phyloP scores from a whole-genome alignment of 306 rosid genomes.

The Hippophae rhamnoides region DNA sequence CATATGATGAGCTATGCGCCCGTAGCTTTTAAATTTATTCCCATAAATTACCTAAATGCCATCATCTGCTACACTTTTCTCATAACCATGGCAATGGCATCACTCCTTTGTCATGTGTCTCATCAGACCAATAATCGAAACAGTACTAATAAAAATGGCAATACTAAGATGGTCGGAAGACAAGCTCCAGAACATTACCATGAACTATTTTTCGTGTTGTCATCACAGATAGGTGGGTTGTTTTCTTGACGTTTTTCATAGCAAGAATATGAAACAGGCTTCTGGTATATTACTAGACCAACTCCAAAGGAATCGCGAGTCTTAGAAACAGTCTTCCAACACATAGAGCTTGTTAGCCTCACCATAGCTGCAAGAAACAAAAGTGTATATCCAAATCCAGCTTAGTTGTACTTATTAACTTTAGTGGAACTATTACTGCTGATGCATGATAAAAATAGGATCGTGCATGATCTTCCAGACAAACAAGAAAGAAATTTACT shows the following conservation, averaged over 20 bases:
- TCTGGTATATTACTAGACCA: slow-evolving; percentile 89
- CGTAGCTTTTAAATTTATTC: not conserved
- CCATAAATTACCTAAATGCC: no score
- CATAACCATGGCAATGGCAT: not conserved
- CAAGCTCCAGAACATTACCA: slow-evolving; percentile 43
- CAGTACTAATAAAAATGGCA: slow-evolving; percentile 7
- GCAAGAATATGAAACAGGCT: slow-evolving; percentile 67
- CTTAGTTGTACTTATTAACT: slow-evolving; percentile 2
- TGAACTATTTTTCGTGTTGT: slow-evolving; percentile 46
- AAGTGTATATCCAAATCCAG: slow-evolving; percentile 15
- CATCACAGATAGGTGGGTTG: slow-evolving; percentile 57
- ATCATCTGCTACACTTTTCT: no score
- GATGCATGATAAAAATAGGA: not conserved
- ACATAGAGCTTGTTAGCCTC: slow-evolving; percentile 56
- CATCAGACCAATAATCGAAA: slow-evolving; percentile 4
- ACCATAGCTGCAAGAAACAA: slow-evolving; percentile 62
- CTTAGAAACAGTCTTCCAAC: slow-evolving; percentile 79
- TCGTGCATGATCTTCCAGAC: not conserved
- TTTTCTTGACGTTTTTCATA: slow-evolving; percentile 43
- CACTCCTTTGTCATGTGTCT: not conserved
- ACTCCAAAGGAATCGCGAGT: slow-evolving; percentile 57
- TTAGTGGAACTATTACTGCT: not conserved
- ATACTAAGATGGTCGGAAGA: not conserved
- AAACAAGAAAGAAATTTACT: not conserved
- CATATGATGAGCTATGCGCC: slow-evolving; percentile 6